Base-by-base conservation (phyloP, 768 basidiomycete species). In the Stropharia rugosoannulata region DNA sequence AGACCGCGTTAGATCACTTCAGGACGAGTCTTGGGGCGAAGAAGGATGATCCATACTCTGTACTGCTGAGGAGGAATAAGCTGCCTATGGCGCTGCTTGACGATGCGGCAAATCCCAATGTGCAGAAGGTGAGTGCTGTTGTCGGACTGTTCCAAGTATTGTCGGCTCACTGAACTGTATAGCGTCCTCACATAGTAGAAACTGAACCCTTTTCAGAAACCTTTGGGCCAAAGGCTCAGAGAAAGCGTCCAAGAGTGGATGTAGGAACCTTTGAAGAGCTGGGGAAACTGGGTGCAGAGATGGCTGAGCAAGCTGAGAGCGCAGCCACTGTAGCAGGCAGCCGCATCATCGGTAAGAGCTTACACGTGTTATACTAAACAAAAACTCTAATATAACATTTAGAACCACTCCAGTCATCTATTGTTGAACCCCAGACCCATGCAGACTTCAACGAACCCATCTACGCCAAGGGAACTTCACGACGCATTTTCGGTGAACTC, bases 81-180 rank as follows among this genome's bases (percentile, higher is more conserved):
- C 80, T 99, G 12, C 96, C 96, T 3, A 97, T 99, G 95, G 93
- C 91, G 8, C 77, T 99, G 40, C 77, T 99, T 36, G 93, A 96
- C 62, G 95, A 97, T 69, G 87, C 91, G 35, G 82, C 83, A 5
- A 95, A 94, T 63, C 87, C 89, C 1, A 84, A 87, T 66, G 62
- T 76, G 40, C 88, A 86, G 63, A 96, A 95, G 80, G 93, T 75
- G 42, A 55, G 64, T 41, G 48, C 36, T 82, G 54, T 38, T 74
- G 29, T 32, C 59, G 47, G 51, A 35, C 6, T 43, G 16, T 19
- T 18, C n/a, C 13, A 16, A 39, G 5, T 11, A 25, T 35, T 9
- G 2, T 29, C 47, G 16, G 39, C 55, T 46, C 61, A 47, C 51
- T 29, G 49, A 44, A 10, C 56, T 54, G 27, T 60, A 18, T 62